Conservation (phyloP, 1,139 yeast genomes). For the Pichia sp. region DNA sequence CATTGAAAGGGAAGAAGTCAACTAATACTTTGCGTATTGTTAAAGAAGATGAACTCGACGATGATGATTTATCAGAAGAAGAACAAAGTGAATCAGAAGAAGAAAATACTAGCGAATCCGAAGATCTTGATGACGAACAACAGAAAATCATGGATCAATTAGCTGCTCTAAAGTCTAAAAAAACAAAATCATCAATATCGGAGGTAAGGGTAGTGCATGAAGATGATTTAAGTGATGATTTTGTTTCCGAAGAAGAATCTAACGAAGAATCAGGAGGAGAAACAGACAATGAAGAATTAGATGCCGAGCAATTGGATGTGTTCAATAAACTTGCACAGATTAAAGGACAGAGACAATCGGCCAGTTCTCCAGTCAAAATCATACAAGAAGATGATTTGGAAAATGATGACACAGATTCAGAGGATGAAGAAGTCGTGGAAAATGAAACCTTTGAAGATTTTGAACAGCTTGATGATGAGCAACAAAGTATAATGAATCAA, state of each 20-base stretch:
- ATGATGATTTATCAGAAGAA: conserved; percentile 8
- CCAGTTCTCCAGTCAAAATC: conserved; percentile 15
- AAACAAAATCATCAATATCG: conserved; percentile 11
- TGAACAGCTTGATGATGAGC: conserved; percentile 13
- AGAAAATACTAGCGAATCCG: conserved; percentile 15
- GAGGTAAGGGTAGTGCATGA: conserved; percentile 21
- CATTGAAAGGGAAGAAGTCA: conserved; percentile 11
- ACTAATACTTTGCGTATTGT: conserved; percentile 19
- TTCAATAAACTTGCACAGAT: conserved; percentile 10
- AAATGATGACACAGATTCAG: conserved; percentile 23
- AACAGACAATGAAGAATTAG: conserved; percentile 9
- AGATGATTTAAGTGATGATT: conserved; percentile 20
- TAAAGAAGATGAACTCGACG: conserved; percentile 19
- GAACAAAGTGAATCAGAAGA: conserved; percentile 17
- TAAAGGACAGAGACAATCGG: conserved; percentile 15
- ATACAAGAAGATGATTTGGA: conserved; percentile 23
- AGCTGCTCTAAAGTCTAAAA: conserved; percentile 12
- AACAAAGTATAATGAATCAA: conserved; percentile 18
- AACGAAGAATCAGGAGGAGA: conserved; percentile 1
- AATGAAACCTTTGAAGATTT: conserved; percentile 5
- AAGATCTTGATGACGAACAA: conserved; percentile 10
- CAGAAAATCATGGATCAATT: conserved; percentile 15
- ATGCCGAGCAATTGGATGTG: conserved; percentile 15
- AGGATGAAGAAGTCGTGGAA: conserved; percentile 19
- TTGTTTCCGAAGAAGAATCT: conserved; percentile 25